These are phyloP conservation scores for Corymbia maculata DNA, from an alignment of 345 rosid genomes.

Conservation along the genomic window DNA sequence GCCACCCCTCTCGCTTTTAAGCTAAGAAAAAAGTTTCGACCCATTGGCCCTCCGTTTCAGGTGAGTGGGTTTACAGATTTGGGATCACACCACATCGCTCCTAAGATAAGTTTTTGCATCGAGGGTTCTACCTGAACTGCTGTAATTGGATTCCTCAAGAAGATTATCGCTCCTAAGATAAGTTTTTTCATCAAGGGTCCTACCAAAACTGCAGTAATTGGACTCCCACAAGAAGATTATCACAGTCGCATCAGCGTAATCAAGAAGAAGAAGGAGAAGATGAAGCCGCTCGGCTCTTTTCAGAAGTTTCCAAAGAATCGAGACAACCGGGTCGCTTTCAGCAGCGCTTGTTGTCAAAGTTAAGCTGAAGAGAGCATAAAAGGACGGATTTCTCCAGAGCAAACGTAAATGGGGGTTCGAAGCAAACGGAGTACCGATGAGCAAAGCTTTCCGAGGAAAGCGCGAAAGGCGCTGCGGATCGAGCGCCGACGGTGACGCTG, in stretches of 20 bases:
- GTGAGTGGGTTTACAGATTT: not conserved
- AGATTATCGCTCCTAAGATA: not conserved
- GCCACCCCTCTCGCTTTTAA: not conserved
- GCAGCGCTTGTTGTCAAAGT: not conserved
- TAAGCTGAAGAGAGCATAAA: not conserved
- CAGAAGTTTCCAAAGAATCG: not conserved
- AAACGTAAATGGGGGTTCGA: not conserved
- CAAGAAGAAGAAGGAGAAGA: no score
- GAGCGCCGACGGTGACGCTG: not conserved
- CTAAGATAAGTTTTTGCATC: not conserved
- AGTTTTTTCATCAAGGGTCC: not conserved
- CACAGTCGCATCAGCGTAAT: not conserved
- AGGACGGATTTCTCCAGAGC: not conserved
- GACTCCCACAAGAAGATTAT: not conserved
- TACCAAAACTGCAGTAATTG: not conserved
- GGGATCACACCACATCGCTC: not conserved
- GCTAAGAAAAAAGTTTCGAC: not conserved
- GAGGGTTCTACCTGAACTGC: not conserved
- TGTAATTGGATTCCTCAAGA: not conserved
- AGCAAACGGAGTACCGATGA: not conserved
- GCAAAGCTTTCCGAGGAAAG: not conserved
- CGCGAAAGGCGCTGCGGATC: not conserved
- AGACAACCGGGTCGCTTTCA: not conserved
- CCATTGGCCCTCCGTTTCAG: not conserved
- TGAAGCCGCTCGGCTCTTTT: not conserved